Evolutionary conservation across 2,329 filamentous ascomycete species (phyloP), one percentile per base, ranked within the genome.

Genomic region (Aspergillus fischeri): DNA sequence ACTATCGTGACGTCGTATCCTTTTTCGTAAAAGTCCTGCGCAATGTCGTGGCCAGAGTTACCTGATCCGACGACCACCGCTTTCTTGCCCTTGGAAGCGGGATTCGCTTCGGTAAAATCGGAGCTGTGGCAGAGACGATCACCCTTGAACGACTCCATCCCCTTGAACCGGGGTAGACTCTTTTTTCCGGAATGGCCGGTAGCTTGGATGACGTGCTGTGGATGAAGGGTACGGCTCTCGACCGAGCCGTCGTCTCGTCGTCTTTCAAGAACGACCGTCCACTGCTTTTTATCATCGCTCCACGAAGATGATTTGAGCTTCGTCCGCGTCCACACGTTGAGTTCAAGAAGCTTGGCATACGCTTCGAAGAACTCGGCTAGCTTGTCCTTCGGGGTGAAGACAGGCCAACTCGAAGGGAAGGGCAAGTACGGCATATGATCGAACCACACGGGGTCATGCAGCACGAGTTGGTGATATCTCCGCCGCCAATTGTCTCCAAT

Each of bases 381-480:
- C 66, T 90, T 90, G 69, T 90, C 86, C 66, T 89, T 90, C 4
- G 86, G 86, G 0, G 86, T 88, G 69, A 88, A 90, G 17, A 87
- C 75, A 3, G 87, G 87, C 87, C 87, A 90, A 53, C 80, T 80
- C 0, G 79, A 66, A 0, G 87, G 87, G 66, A 89, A 90, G 0
- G 75, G 73, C 3, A 90, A 63, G 67, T 88, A 90, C 0, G 87
- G 84, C 75, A 88, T 74, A 64, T 79, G 76, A 52, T 75, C 73
- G 54, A 74, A 78, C 70, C 77, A 86, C 2, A 89, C 83, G 0
- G 86, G 85, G 62, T 89, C 87, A 63, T 90, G 87, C 0, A 87
- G 81, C 1, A 89, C 85, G 0, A 90, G 80, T 58, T 86, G 83
- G 60, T 83, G 80, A 62, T 88, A 88, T 49, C 86, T 73, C 42